Conservation (phyloP, 83 land plant genomes). For the Diphasiastrum complanatum region DNA sequence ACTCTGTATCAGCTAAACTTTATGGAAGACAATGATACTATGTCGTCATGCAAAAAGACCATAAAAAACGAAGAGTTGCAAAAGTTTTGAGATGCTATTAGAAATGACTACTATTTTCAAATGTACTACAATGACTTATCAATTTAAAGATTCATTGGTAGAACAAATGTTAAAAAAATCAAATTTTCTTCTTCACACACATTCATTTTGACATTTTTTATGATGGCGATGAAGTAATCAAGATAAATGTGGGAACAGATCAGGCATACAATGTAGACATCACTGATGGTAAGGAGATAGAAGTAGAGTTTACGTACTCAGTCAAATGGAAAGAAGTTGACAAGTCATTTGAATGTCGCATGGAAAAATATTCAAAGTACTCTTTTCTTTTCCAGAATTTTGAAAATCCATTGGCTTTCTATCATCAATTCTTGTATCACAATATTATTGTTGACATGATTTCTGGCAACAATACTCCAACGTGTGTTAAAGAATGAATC, state of each 20-base stretch:
- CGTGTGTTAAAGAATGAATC: constrained; percentile 62
- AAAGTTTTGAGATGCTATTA: constrained; percentile 45
- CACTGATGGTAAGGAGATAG: constrained; percentile 39
- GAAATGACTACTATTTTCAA: constrained; percentile 63
- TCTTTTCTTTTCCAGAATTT: constrained; percentile 51
- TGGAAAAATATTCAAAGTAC: constrained; percentile 47
- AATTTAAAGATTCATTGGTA: constrained; percentile 58
- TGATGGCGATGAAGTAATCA: constrained; percentile 49
- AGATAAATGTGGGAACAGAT: constrained; percentile 47
- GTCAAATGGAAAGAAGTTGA: constrained; percentile 43
- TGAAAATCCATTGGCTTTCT: constrained; percentile 68
- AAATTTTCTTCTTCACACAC: constrained; percentile 46
- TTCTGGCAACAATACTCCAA: constrained; percentile 58
- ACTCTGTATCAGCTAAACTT: constrained; percentile 47
- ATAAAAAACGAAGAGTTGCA: constrained; percentile 27
- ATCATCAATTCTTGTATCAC: constrained; percentile 65
- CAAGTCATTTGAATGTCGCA: constrained; percentile 42
- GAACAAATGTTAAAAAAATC: constrained; percentile 21
- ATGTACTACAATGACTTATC: constrained; percentile 67
- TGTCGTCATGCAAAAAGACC: constrained; percentile 33
- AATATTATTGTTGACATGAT: constrained; percentile 51
- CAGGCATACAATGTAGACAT: constrained; percentile 38
- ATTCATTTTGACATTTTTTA: constrained; percentile 48
- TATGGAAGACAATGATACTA: constrained; percentile 34
- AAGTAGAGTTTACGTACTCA: constrained; percentile 45